Percentiles rank a stretch among this genome's conserved stretches.
These are phyloP conservation scores for Cryptosporidium viatorum DNA, from an alignment of 169 alveolate genomes.

Conservation along the genomic window DNA sequence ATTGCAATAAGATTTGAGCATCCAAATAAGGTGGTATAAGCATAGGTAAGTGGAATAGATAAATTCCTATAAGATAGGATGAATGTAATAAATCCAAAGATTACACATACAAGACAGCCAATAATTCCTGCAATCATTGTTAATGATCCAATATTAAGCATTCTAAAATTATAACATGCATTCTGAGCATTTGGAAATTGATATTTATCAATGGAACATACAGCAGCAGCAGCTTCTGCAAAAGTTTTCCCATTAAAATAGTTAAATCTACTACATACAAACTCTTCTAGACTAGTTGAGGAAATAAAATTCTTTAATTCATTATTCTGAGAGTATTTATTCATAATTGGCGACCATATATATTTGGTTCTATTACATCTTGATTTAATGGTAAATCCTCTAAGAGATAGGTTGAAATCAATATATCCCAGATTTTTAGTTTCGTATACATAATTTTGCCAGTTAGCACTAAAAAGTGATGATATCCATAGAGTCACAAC, in stretches of 20 bases:
- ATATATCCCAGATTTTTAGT: slow-evolving; percentile 52
- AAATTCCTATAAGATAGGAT: slow-evolving; percentile 3
- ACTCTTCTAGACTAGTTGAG: slow-evolving; percentile 11
- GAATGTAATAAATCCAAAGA: slow-evolving; percentile 58
- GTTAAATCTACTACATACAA: slow-evolving; percentile 40
- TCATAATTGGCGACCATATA: background rate
- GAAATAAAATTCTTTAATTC: background rate
- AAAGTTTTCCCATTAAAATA: slow-evolving; percentile 52
- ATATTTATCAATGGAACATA: slow-evolving; percentile 56
- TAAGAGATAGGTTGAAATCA: slow-evolving; percentile 32
- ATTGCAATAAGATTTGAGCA: slow-evolving; percentile 72
- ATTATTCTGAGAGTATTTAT: background rate
- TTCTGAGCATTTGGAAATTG: slow-evolving; percentile 56
- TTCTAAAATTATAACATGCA: slow-evolving; percentile 64
- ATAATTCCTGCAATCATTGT: slow-evolving; percentile 65
- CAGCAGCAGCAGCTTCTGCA: slow-evolving; percentile 28
- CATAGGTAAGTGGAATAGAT: slow-evolving; percentile 52
- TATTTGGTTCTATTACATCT: slow-evolving; percentile 18
- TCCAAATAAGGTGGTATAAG: slow-evolving; percentile 62
- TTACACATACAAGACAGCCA: slow-evolving; percentile 44
- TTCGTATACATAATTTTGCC: slow-evolving; percentile 63
- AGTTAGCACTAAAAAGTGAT: slow-evolving; percentile 40
- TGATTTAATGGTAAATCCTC: slow-evolving; percentile 59
- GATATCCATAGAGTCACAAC: slow-evolving; percentile 42
- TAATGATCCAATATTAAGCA: slow-evolving; percentile 73